Conservation (phyloP, 116 monocot genomes). For the Posidonia oceanica region DNA sequence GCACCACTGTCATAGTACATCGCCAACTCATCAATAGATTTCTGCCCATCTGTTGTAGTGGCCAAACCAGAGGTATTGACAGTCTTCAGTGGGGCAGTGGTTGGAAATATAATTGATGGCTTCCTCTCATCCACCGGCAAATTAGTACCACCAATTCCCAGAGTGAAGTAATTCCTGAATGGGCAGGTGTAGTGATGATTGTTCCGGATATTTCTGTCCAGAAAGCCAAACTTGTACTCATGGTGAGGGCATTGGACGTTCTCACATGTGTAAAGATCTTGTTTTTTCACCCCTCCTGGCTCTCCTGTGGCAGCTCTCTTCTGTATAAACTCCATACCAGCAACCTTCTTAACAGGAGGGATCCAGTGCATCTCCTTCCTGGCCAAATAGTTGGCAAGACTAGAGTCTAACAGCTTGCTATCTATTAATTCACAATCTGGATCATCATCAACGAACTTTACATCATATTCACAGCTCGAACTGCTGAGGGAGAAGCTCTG, state of each 20-base stretch:
- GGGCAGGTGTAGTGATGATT: conserved; percentile 33
- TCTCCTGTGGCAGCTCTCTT: conserved; percentile 29
- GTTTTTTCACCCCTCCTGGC: conserved; percentile 12
- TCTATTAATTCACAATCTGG: conserved; percentile 7
- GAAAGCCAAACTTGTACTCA: conserved; percentile 27
- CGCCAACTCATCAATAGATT: conserved; percentile 42
- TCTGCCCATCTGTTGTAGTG: conserved; percentile 43
- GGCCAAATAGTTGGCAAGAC: conserved; percentile 7
- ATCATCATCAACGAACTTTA: conserved; percentile 22
- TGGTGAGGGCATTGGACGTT: conserved; percentile 39
- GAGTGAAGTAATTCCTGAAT: conserved; percentile 16
- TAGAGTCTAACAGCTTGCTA: conserved; percentile 4
- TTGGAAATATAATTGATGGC: conserved; percentile 16
- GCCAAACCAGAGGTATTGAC: conserved; percentile 18
- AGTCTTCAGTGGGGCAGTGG: conserved; percentile 13
- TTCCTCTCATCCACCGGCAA: conserved; percentile 45
- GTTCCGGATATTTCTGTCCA: conserved; percentile 31
- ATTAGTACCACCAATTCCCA: neutral
- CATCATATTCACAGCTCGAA: conserved; percentile 34
- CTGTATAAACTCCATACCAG: conserved; percentile 29
- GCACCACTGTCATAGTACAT: conserved; percentile 34
- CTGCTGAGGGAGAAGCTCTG: conserved; percentile 17
- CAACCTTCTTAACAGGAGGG: conserved; percentile 13
- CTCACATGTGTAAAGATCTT: conserved; percentile 22
- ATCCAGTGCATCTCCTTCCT: conserved; percentile 1